Conservation (phyloP, 2,329 filamentous ascomycete species). For the Eurotiales sp. region DNA sequence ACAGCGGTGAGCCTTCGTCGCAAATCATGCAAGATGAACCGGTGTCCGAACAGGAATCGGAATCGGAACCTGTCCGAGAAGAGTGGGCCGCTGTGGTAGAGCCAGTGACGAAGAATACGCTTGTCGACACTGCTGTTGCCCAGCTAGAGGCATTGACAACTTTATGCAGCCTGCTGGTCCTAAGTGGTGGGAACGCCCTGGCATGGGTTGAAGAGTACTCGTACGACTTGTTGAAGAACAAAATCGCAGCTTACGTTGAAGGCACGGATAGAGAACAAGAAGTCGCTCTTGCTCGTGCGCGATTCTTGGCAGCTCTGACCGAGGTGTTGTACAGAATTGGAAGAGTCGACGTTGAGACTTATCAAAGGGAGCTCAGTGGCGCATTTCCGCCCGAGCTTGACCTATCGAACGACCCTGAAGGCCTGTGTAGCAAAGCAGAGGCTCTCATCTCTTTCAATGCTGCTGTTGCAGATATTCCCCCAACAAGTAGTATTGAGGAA, state of each 20-base stretch:
- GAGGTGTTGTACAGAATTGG: conserved; percentile 55
- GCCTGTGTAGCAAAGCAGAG: conserved; percentile 54
- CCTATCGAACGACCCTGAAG: conserved; percentile 44
- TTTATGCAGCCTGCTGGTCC: conserved; percentile 49
- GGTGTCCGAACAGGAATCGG: conserved; percentile 17
- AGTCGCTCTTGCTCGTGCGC: conserved; percentile 52
- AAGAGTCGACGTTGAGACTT: conserved; percentile 50
- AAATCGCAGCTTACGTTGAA: conserved; percentile 51
- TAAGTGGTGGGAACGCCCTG: conserved; percentile 41
- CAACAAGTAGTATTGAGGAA: conserved; percentile 24
- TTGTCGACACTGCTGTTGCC: conserved; percentile 66
- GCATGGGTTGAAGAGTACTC: conserved; percentile 59
- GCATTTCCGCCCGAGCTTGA: conserved; percentile 41
- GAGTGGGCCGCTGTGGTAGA: conserved; percentile 66
- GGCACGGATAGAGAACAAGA: conserved; percentile 47
- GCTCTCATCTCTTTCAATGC: conserved; percentile 53
- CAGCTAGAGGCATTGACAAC: conserved; percentile 56
- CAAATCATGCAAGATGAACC: conserved; percentile 1
- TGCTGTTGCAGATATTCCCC: conserved; percentile 38
- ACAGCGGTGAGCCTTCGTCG: conserved; percentile 9
- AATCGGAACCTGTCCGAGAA: conserved; percentile 42
- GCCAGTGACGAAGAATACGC: conserved; percentile 59
- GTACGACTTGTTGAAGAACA: conserved; percentile 49
- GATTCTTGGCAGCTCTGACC: conserved; percentile 54
- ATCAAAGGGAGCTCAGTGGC: conserved; percentile 43